Evolutionary conservation across 148 eudicot genomes (phyloP), one percentile per base, ranked within the genome.

Genomic region (Spergularia marina): DNA sequence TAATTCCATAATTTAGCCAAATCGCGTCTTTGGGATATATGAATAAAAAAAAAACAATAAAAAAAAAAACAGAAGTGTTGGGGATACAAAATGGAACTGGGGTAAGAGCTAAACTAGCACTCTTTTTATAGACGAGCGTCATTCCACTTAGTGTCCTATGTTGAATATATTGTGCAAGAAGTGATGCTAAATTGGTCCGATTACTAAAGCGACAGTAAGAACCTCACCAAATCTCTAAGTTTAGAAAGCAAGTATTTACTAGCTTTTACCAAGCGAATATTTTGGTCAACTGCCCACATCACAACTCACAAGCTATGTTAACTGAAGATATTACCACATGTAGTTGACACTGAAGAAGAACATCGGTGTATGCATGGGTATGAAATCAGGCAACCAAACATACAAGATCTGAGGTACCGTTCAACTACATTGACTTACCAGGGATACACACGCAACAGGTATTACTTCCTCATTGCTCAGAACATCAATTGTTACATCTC

Each of bases 381-480:
- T 53, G 10, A 11, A 25, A 40, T 21, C 13, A 53, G 13, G 41
- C n/a, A 39, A 12, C 40, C n/a, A 61, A 4, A n/a, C 18, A 15
- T n/a, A 39, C 18, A 13, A 21, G 10, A 14, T 75, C 58, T 34
- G 52, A 69, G 52, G 66, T 39, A 70, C 67, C 15, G 55, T 14
- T 55, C 10, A 0, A n/a, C 30, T 25, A 54, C 60, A 53, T 15
- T 70, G 70, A 71, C 89, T 82, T 90, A 94, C 98, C 86, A 79
- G 68, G 62, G 95, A 94, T 66, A 92, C 76, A 80, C 93, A 90
- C 12, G 87, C 88, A 78, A 91, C 97, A 62, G 91, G 89, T 67
- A 86, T 76, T 59, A 85, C 84, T 80, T 85, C 80, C 25, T 75
- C 89, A 53, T 52, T 83, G 75, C 85, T 90, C 73, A 89, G 49